Evolutionary conservation across 2,329 filamentous ascomycete genomes (phyloP).

Genomic region (Trichoderma semiorbis): DNA sequence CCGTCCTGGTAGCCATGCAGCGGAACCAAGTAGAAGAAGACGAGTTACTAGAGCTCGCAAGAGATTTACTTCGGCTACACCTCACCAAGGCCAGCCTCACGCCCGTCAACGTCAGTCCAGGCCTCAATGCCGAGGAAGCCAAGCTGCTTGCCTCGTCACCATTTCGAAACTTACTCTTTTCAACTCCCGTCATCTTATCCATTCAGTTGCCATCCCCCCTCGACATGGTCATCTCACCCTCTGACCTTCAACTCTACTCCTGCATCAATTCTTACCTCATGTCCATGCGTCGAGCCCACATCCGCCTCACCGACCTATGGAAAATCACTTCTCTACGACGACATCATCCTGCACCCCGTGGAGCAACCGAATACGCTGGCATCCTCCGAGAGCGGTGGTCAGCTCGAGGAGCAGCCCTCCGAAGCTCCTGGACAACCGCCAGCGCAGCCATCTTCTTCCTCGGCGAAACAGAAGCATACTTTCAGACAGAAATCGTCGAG

Average conservation of each 20-base stretch:
- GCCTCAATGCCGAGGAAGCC: conserved; percentile 31
- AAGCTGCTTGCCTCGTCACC: conserved; percentile 47
- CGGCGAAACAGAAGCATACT: conserved; percentile 80
- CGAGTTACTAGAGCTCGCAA: conserved; percentile 78
- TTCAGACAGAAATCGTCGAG: conserved; percentile 84
- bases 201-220: conserved; percentile 74
- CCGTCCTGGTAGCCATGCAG: conserved; percentile 71
- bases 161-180: conserved; percentile 80
- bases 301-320: conserved; percentile 82
- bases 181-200: conserved; percentile 64
- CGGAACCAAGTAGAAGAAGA: conserved; percentile 71
- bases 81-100: conserved; percentile 49
- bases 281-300: conserved; percentile 78
- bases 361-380: conserved; percentile 57
- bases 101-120: conserved; percentile 37
- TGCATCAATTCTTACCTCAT: conserved; percentile 84
- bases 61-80: conserved; percentile 68
- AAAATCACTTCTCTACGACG: conserved; percentile 75
- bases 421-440: conserved; percentile 85
- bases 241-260: conserved; percentile 77
- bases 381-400: conserved; percentile 63
- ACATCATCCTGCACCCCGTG: conserved; percentile 67
- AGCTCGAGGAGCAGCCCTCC: conserved; percentile 62
- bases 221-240: conserved; percentile 77
- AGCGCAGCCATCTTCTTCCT: conserved; percentile 86